Base-by-base conservation (phyloP, 306 rosid genomes). In the Vigna mungo region DNA sequence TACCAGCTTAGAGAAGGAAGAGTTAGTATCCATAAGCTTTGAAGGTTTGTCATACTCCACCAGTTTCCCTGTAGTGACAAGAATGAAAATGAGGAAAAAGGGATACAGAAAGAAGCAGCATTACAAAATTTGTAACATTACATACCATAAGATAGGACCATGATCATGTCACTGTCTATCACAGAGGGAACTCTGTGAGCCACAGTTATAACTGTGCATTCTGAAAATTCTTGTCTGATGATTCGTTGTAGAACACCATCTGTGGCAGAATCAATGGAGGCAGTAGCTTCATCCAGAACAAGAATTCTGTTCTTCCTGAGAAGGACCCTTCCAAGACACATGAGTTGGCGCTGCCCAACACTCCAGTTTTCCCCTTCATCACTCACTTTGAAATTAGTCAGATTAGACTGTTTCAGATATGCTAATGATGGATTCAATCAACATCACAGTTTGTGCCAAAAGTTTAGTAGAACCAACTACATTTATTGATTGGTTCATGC, bases 301-400 rank as follows among this genome's bases (percentile, higher is more conserved):
- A 92, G 88, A 71, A 89, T 86, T 87, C 46, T 86, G 69, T 85
- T 92, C 71, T 85, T 74, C 76, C 78, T 86, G 7, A 89, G 91
- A 6, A 92, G 86, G 16, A 89, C 93, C 83, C 93, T 84, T 39
- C 97, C 93, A 0, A 92, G 93, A 83, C 91, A 85, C 37, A 88
- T 85, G 3, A 92, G 88, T 68, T 88, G 95, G n/a, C 88, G 77
- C 23, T 92, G 95, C 67, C 95, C 95, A 3, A 80, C 79, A 9
- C 93, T 92, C 95, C 95, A 90, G 37, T 92, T 88, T 66, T 79
- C 93, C 5, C 97, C 95, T 87, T 90, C 95, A 77, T 87, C 90
- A 63, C 87, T 85, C 78, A 90, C 93, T 88, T 80, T 23, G 13
- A 9, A 34, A 63, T 0, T 34, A 8, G 15, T 32, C 43, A 75